phyloP scores from a whole-genome alignment of 2,329 filamentous ascomycete genomes.

The Cercospora nicotianae region DNA sequence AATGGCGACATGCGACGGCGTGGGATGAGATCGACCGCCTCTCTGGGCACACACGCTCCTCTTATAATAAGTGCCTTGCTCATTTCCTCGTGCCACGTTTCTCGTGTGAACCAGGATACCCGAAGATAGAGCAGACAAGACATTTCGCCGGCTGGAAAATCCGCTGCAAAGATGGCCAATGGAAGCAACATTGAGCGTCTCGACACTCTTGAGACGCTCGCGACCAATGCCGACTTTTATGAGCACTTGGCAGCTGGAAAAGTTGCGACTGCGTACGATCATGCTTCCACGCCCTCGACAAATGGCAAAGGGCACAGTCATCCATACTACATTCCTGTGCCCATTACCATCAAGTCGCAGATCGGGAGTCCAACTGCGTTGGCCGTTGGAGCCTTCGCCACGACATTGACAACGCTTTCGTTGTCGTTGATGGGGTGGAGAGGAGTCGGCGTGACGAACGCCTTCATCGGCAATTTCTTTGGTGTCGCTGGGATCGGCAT shows the following conservation, averaged over 20 bases:
- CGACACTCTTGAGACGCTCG: conserved; percentile 32
- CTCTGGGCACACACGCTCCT: not conserved
- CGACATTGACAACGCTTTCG: conserved; percentile 56
- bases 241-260: conserved; percentile 34
- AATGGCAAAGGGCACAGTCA: conserved; percentile 16
- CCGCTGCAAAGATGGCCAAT: conserved; percentile 25
- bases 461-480: conserved; percentile 58
- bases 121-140: not conserved
- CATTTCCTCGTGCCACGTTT: not conserved
- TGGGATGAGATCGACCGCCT: not conserved
- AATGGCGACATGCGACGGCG: conserved; percentile 4
- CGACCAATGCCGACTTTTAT: conserved; percentile 33
- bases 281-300: conserved; percentile 19
- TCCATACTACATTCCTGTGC: conserved; percentile 35
- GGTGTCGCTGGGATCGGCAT: conserved; percentile 54
- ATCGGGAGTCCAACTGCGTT: conserved; percentile 45
- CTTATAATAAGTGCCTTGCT: not conserved
- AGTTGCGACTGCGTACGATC: conserved; percentile 22
- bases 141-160: not conserved
- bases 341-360: conserved; percentile 36
- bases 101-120: not conserved
- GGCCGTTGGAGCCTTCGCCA: conserved; percentile 56
- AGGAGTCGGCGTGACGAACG: conserved; percentile 52
- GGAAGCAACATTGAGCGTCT: conserved; percentile 34
- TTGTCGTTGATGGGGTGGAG: conserved; percentile 58